Percentiles rank a stretch among this genome's conserved stretches.
These are phyloP conservation scores for Aspergillus sojae DNA, from an alignment of 2,329 filamentous ascomycete species.

Conservation along the genomic window DNA sequence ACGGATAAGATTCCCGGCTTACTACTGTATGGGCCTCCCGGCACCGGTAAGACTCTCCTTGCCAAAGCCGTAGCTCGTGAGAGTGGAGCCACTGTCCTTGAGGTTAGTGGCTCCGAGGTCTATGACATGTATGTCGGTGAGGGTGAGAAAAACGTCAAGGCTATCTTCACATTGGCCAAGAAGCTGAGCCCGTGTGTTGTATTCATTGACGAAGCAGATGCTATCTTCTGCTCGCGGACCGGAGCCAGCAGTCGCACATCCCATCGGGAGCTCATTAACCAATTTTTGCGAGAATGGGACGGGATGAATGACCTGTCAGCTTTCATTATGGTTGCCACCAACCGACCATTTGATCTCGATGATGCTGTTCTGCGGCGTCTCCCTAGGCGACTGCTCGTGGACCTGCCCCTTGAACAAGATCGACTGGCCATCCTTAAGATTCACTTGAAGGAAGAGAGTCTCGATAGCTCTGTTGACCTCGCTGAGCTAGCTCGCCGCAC, in stretches of 20 bases:
- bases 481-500: constrained; percentile 49
- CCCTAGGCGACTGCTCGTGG: constrained; percentile 52
- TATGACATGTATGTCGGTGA: constrained; percentile 97
- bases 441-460: constrained; percentile 51
- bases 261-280: constrained; percentile 90
- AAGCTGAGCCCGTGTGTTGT: constrained; percentile 91
- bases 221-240: constrained; percentile 78
- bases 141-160: constrained; percentile 92
- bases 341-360: constrained; percentile 92
- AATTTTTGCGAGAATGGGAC: constrained; percentile 96
- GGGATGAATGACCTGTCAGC: constrained; percentile 81
- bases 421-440: constrained; percentile 53
- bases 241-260: constrained; percentile 64
- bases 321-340: constrained; percentile 98
- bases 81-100: constrained; percentile 70
- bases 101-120: constrained; percentile 86
- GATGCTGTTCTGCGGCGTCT: constrained; percentile 55
- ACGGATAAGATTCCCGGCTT: constrained; percentile 89
- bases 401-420: constrained; percentile 50
- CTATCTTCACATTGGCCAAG: constrained; percentile 86
- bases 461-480: constrained; percentile 46
- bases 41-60: constrained; percentile 64
- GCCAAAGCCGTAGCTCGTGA: constrained; percentile 68
- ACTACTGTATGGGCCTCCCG: constrained; percentile 82
- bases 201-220: constrained; percentile 96